Percentiles rank a stretch among this genome's conserved stretches.
Conservation (phyloP, 2,329 filamentous ascomycete genomes). For the Fusarium brachygibbosum region DNA sequence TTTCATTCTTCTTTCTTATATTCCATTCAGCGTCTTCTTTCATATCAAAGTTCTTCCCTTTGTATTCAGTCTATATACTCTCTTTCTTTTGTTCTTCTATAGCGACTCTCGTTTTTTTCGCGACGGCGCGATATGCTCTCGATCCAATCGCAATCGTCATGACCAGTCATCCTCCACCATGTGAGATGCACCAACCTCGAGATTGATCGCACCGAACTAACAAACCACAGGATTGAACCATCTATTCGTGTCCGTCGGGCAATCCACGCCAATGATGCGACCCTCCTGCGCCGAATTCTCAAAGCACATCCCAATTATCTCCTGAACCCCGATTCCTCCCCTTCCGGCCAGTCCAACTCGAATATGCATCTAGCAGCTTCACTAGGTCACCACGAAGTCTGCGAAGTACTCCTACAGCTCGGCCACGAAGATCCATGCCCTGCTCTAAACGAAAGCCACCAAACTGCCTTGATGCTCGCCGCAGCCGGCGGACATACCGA, state of each 20-base stretch:
- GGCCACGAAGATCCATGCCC: slow-evolving; percentile 82
- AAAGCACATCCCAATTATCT: slow-evolving; percentile 77
- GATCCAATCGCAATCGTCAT: slow-evolving; percentile 44
- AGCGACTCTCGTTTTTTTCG: slow-evolving; percentile 12
- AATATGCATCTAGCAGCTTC: slow-evolving; percentile 85
- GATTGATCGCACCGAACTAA: background rate
- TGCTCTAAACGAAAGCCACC: slow-evolving; percentile 81
- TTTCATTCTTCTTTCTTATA: slow-evolving; percentile 13
- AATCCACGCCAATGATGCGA: slow-evolving; percentile 78
- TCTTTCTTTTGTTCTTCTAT: slow-evolving; percentile 9
- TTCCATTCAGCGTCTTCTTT: slow-evolving; percentile 7
- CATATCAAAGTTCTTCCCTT: background rate
- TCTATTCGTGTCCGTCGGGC: slow-evolving; percentile 83
- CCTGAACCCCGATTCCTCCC: slow-evolving; percentile 82
- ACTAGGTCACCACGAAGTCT: slow-evolving; percentile 77
- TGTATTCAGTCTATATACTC: background rate
- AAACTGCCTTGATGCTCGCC: slow-evolving; percentile 87
- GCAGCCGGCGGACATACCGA: slow-evolving; percentile 77
- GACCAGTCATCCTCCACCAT: slow-evolving; percentile 43
- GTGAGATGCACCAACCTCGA: slow-evolving; percentile 25
- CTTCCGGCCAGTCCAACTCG: slow-evolving; percentile 80
- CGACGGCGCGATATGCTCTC: slow-evolving; percentile 41
- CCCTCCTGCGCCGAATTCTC: slow-evolving; percentile 82
- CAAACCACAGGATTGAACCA: slow-evolving; percentile 75
- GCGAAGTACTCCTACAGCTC: slow-evolving; percentile 75